These are phyloP conservation scores for Magnolia officinalis DNA, from an alignment of 164 flowering plant species.

Conservation along the genomic window DNA sequence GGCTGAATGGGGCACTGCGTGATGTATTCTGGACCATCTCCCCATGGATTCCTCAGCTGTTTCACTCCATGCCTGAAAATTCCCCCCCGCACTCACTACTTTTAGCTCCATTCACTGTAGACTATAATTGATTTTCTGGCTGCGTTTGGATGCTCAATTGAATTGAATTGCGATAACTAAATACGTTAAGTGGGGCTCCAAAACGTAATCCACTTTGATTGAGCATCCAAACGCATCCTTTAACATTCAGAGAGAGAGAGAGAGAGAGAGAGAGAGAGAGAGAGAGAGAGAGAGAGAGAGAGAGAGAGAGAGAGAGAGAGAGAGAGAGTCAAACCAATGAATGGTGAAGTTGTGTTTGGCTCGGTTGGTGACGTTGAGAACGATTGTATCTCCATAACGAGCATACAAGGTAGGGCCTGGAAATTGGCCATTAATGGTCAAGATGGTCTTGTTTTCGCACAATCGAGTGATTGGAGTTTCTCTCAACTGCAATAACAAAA, in stretches of 20 bases:
- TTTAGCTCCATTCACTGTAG: neutral
- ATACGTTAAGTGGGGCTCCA: neutral
- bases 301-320: neutral
- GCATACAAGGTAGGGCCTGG: slow-evolving; percentile 37
- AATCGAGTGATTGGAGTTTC: slow-evolving; percentile 24
- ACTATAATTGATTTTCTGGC: neutral
- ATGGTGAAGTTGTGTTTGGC: slow-evolving; percentile 27
- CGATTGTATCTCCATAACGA: slow-evolving; percentile 26
- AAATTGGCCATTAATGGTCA: slow-evolving; percentile 39
- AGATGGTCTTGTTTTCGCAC: slow-evolving; percentile 27
- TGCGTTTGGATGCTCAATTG: too few species aligned
- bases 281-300: slow-evolving; percentile 4
- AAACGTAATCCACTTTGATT: neutral
- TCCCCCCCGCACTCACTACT: neutral
- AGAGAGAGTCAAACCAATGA: slow-evolving; percentile 26
- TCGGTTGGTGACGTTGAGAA: slow-evolving; percentile 23
- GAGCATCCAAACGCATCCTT: neutral
- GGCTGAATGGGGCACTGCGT: slow-evolving; percentile 54
- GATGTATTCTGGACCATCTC: slow-evolving; percentile 46
- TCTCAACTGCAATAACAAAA: slow-evolving; percentile 19
- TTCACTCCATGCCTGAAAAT: slow-evolving; percentile 33
- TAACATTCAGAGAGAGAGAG: neutral
- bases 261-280: neutral
- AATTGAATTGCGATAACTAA: neutral
- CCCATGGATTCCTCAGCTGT: slow-evolving; percentile 52